These are phyloP conservation scores for Blastomyces emzantsi DNA, from an alignment of 2,329 filamentous ascomycete genomes.

Conservation along the genomic window DNA sequence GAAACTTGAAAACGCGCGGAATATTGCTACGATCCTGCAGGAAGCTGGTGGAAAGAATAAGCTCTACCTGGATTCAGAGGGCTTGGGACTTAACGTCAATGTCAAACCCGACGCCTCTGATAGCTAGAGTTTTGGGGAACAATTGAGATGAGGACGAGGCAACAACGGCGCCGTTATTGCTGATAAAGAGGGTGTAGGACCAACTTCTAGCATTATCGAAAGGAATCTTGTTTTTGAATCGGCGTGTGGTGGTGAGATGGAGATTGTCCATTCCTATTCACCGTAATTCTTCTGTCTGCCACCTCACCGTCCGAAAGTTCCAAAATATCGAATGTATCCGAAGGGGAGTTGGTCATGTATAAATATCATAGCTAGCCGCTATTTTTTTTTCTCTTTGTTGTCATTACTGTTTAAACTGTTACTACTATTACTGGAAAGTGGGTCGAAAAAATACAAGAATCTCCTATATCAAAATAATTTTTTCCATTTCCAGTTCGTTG, in stretches of 20 bases:
- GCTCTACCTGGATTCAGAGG: conserved; percentile 84
- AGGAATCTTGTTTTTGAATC: neutral
- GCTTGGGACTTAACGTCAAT: conserved; percentile 79
- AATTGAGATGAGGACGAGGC: neutral
- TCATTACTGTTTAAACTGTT: neutral
- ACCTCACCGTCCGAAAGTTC: neutral
- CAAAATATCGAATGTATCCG: neutral
- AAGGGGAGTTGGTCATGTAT: conserved; percentile 2
- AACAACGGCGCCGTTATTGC: neutral
- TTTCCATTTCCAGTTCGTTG: neutral
- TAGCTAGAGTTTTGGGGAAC: conserved; percentile 9
- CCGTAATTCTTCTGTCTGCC: too few relatives aligned
- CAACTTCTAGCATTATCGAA: neutral
- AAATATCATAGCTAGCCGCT: conserved; percentile 5
- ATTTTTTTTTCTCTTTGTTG: neutral
- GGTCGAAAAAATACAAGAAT: conserved; percentile 4
- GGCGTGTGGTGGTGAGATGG: neutral
- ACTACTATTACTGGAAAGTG: conserved; percentile 3
- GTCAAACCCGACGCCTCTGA: conserved; percentile 22
- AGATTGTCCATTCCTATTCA: neutral
- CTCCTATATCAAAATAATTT: conserved; percentile 1
- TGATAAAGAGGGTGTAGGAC: neutral
- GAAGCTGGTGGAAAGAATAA: conserved; percentile 83
- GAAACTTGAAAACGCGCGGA: conserved; percentile 92
- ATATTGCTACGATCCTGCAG: conserved; percentile 80